These are phyloP conservation scores for Harringtonia aguacate DNA, from an alignment of 2,329 filamentous ascomycete genomes.

Conservation along the genomic window DNA sequence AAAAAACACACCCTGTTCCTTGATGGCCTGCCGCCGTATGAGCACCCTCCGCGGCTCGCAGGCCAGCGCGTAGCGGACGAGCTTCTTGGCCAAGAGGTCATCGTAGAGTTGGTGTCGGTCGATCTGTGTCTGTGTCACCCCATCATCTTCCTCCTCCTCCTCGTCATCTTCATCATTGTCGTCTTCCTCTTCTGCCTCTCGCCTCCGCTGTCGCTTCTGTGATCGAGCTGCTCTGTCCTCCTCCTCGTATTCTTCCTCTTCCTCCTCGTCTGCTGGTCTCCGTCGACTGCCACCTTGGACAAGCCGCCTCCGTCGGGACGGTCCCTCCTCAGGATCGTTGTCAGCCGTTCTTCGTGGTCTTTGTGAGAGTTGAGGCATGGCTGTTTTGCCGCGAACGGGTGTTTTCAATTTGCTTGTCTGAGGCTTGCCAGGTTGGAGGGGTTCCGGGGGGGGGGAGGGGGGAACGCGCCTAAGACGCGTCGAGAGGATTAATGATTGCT, in stretches of 20 bases:
- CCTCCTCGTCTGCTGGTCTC: constrained; percentile 1
- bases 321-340: too few relatives aligned
- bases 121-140: constrained; percentile 3
- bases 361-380: too few relatives aligned
- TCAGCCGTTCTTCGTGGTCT: too few relatives aligned
- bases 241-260: background rate
- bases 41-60: constrained; percentile 53
- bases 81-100: constrained; percentile 48
- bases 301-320: background rate
- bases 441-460: too few relatives aligned
- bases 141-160: background rate
- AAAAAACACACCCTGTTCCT: constrained; percentile 42
- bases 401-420: too few relatives aligned
- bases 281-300: background rate
- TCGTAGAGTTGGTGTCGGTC: constrained; percentile 25
- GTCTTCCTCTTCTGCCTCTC: background rate
- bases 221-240: background rate
- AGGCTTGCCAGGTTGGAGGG: too few relatives aligned
- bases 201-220: background rate
- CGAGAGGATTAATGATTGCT: too few relatives aligned
- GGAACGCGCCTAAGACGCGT: too few relatives aligned
- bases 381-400: too few relatives aligned
- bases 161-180: constrained; percentile 1
- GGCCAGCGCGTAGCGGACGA: constrained; percentile 58
- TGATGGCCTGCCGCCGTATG: constrained; percentile 51